phyloP scores from a whole-genome alignment of 129 eudicot genomes.

The Calendula officinalis region DNA sequence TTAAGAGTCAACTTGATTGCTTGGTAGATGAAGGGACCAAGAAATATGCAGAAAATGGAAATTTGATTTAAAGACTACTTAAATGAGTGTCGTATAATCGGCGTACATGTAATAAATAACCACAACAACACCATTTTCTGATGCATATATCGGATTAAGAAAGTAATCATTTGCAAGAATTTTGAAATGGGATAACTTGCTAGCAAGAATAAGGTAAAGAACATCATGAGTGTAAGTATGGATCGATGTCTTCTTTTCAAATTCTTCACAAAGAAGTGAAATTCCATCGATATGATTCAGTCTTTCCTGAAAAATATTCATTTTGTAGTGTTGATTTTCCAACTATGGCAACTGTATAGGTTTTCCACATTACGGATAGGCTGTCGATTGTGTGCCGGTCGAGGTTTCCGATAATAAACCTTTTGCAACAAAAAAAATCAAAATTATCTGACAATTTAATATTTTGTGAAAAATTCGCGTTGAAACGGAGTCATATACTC shows the following conservation, averaged over 20 bases:
- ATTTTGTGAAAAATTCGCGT: no score
- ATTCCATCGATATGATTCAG: neutral
- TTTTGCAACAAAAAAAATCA: no score
- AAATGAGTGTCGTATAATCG: slow-evolving; percentile 34
- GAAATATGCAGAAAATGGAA: slow-evolving; percentile 33
- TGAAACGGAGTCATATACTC: no score
- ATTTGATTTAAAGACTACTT: slow-evolving; percentile 26
- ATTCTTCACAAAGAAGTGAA: slow-evolving; percentile 27
- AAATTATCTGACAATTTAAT: no score
- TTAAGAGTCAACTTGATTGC: slow-evolving; percentile 33
- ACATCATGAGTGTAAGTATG: slow-evolving; percentile 22
- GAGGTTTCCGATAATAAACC: no score
- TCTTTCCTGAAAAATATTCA: slow-evolving; percentile 16
- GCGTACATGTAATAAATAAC: slow-evolving; percentile 36
- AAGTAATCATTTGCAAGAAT: slow-evolving; percentile 28
- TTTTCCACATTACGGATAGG: no score
- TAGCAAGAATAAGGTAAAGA: slow-evolving; percentile 24
- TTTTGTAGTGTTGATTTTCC: neutral
- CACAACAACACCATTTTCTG: slow-evolving; percentile 40
- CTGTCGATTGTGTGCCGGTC: no score
- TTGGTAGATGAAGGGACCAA: slow-evolving; percentile 43
- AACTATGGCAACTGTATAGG: neutral
- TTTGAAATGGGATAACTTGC: slow-evolving; percentile 25
- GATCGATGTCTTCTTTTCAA: slow-evolving; percentile 13
- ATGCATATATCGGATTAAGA: slow-evolving; percentile 23